These are phyloP conservation scores for Uncinocarpus reesii DNA, from an alignment of 2,329 filamentous ascomycete species.

Conservation along the genomic window DNA sequence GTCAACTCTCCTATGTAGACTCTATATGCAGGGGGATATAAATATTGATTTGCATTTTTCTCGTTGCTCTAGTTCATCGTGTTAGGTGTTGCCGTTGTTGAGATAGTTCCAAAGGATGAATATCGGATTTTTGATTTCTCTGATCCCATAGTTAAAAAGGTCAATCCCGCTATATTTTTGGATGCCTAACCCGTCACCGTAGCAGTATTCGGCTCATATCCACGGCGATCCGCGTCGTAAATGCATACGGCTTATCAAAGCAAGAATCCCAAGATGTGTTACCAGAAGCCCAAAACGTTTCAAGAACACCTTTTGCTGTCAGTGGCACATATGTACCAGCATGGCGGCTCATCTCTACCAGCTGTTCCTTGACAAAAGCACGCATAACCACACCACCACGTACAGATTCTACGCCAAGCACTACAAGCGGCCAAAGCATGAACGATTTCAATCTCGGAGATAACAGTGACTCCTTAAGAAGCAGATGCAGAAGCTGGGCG, in stretches of 20 bases:
- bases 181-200: conserved; percentile 4
- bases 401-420: conserved; percentile 29
- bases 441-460: conserved; percentile 19
- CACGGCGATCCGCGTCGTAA: conserved; percentile 16
- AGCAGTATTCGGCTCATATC: conserved; percentile 5
- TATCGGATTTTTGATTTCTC: too few species aligned
- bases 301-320: conserved; percentile 24
- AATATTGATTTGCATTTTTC: too few species aligned
- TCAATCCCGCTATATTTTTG: background rate
- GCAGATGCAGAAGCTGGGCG: conserved; percentile 15
- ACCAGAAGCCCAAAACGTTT: conserved; percentile 30
- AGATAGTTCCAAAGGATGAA: too few species aligned
- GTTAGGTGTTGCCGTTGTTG: too few species aligned
- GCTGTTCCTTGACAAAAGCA: conserved; percentile 22
- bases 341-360: conserved; percentile 22
- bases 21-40: too few species aligned
- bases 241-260: conserved; percentile 29
- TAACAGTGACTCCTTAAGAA: conserved; percentile 19
- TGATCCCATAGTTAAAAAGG: too few species aligned
- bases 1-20: too few species aligned
- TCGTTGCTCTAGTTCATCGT: too few species aligned
- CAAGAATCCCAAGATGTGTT: conserved; percentile 31
- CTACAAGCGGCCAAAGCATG: conserved; percentile 30
- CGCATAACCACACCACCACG: conserved; percentile 17
- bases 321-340: conserved; percentile 26